phyloP scores from a whole-genome alignment of 1,284 basidiomycete species.

The Fomitiporia mediterranea region DNA sequence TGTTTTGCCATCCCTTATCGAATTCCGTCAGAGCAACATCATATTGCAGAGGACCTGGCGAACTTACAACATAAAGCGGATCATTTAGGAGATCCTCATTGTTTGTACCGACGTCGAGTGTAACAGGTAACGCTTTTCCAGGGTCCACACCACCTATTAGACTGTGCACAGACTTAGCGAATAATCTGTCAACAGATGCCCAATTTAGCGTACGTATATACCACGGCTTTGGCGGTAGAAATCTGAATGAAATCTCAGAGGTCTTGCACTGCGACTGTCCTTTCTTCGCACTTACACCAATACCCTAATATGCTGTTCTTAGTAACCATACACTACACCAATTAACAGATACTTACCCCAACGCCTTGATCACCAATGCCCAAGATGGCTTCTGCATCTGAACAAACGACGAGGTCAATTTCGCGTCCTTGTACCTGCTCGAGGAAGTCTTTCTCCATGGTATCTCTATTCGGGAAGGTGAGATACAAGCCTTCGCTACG shows the following conservation, averaged over 20 bases:
- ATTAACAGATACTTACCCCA: slow-evolving; percentile 39
- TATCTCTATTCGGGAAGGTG: slow-evolving; percentile 57
- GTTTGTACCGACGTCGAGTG: slow-evolving; percentile 76
- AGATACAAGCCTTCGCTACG: slow-evolving; percentile 68
- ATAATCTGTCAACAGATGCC: not conserved
- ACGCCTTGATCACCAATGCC: slow-evolving; percentile 78
- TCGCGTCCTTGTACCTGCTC: slow-evolving; percentile 57
- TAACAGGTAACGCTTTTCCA: slow-evolving; percentile 55
- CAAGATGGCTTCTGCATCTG: slow-evolving; percentile 79
- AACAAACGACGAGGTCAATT: slow-evolving; percentile 73
- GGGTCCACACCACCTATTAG: slow-evolving; percentile 82
- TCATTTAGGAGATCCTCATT: slow-evolving; percentile 62
- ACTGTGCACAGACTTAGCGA: slow-evolving; percentile 31
- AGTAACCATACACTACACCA: not conserved
- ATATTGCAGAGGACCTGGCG: not conserved
- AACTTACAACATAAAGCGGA: slow-evolving; percentile 59
- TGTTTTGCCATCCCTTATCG: slow-evolving; percentile 61
- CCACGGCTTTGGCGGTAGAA: slow-evolving; percentile 80
- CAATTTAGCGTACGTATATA: slow-evolving; percentile 60
- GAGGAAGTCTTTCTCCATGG: slow-evolving; percentile 73
- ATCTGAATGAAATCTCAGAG: slow-evolving; percentile 47
- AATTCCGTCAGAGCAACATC: not conserved
- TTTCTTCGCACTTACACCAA: slow-evolving; percentile 35
- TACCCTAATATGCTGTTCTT: slow-evolving; percentile 32
- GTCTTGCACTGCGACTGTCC: not conserved